Percentiles rank a stretch among this genome's conserved stretches.
Evolutionary conservation across 2,329 filamentous ascomycete genomes (phyloP).

Genomic region (Thielaviopsis punctulata): DNA sequence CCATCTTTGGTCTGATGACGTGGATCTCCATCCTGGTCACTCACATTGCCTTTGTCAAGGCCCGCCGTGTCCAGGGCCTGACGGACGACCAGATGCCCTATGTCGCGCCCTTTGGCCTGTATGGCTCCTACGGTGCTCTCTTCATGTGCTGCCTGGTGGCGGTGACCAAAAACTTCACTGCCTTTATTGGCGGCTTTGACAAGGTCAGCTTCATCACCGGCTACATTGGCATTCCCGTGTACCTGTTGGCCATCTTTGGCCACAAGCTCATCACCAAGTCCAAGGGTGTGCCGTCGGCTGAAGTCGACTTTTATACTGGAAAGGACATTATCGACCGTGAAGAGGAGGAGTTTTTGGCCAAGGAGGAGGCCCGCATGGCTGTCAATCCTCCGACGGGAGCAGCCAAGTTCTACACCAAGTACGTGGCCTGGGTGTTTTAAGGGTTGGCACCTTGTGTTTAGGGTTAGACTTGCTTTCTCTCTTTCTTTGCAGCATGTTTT

Average conservation of each 20-base stretch:
- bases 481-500: not conserved
- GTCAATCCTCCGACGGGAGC: constrained; percentile 6
- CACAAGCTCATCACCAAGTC: constrained; percentile 43
- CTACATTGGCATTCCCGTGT: constrained; percentile 61
- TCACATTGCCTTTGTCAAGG: constrained; percentile 49
- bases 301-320: constrained; percentile 53
- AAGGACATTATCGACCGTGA: constrained; percentile 59
- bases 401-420: constrained; percentile 12
- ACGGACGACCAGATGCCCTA: constrained; percentile 40
- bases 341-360: constrained; percentile 48
- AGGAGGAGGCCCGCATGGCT: constrained; percentile 18
- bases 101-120: constrained; percentile 52
- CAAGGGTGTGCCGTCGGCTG: constrained; percentile 35
- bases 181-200: constrained; percentile 38
- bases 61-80: constrained; percentile 42
- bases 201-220: constrained; percentile 59
- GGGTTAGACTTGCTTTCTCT: not conserved
- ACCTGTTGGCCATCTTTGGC: constrained; percentile 50
- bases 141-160: constrained; percentile 56
- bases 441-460: not conserved
- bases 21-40: constrained; percentile 53
- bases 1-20: constrained; percentile 47
- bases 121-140: constrained; percentile 50
- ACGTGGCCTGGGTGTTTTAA: constrained; percentile 13
- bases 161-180: constrained; percentile 67